These are phyloP conservation scores for Panaeolus cyanescens DNA, from an alignment of 768 basidiomycete species.

Conservation along the genomic window DNA sequence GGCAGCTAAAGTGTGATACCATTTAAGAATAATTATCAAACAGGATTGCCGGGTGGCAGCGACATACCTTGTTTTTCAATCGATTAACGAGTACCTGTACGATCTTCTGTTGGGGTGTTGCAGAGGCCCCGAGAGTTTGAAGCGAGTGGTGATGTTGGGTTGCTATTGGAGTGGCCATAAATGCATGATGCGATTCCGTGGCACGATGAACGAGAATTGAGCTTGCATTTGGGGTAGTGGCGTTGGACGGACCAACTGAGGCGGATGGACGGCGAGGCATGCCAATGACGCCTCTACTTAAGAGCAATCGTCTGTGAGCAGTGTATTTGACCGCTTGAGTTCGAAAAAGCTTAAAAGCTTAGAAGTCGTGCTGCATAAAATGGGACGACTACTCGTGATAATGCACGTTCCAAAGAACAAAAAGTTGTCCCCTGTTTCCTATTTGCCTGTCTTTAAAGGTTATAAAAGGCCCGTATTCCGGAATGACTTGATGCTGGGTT, in stretches of 20 bases:
- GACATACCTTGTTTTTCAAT: conserved; percentile 74
- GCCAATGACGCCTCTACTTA: conserved; percentile 4
- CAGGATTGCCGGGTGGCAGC: conserved; percentile 2
- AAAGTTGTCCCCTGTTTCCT: no score
- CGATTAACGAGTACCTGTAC: conserved; percentile 79
- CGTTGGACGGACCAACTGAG: conserved; percentile 40
- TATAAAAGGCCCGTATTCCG: no score
- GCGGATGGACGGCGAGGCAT: conserved; percentile 68
- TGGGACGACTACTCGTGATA: neutral
- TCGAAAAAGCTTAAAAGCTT: neutral
- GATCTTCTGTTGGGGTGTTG: conserved; percentile 79
- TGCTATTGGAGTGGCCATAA: conserved; percentile 16
- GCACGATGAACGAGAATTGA: conserved; percentile 58
- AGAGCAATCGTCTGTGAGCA: neutral
- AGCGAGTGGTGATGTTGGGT: conserved; percentile 30
- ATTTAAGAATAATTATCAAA: neutral
- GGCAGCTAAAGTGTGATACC: conserved; percentile 61
- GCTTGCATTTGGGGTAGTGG: conserved; percentile 29
- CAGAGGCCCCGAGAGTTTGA: conserved; percentile 34
- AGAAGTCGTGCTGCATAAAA: neutral
- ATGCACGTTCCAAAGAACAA: no score
- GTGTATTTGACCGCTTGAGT: neutral
- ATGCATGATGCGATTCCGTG: conserved; percentile 59
- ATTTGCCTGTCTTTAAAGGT: no score
- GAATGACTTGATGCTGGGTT: no score